These are phyloP conservation scores for Lentinula boryana DNA, from an alignment of 768 basidiomycete species.

Conservation along the genomic window DNA sequence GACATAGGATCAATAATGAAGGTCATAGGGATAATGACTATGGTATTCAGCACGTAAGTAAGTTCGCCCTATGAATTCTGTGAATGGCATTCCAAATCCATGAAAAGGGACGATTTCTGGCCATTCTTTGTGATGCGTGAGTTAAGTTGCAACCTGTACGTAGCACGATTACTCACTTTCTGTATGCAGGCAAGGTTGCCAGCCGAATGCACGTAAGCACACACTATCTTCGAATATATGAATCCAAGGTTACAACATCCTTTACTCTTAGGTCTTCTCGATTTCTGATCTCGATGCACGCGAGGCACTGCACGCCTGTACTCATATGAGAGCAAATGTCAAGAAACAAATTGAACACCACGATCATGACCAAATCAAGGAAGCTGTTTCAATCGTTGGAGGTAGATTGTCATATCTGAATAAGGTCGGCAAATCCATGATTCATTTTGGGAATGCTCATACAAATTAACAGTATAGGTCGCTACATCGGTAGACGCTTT, in stretches of 20 bases:
- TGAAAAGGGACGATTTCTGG: conserved; percentile 76
- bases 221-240: neutral
- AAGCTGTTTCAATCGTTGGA: conserved; percentile 60
- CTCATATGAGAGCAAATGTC: conserved; percentile 40
- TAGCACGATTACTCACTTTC: neutral
- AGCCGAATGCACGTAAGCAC: conserved; percentile 64
- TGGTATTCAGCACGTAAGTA: conserved; percentile 75
- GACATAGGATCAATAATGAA: neutral
- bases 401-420: conserved; percentile 77
- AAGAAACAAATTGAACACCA: conserved; percentile 19
- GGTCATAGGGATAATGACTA: conserved; percentile 58
- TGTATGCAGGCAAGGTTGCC: conserved; percentile 52
- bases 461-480: conserved; percentile 24
- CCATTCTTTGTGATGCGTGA: conserved; percentile 62
- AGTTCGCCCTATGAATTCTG: conserved; percentile 16
- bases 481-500: conserved; percentile 58
- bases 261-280: conserved; percentile 47
- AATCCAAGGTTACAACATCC: neutral
- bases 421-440: conserved; percentile 28
- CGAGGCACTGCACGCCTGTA: conserved; percentile 56
- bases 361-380: conserved; percentile 27
- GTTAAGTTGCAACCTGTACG: conserved; percentile 19
- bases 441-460: neutral
- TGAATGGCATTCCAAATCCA: conserved; percentile 12
- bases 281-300: conserved; percentile 60